phyloP scores from a whole-genome alignment of 2,329 filamentous ascomycete species.

The Sporothrix inflata region DNA sequence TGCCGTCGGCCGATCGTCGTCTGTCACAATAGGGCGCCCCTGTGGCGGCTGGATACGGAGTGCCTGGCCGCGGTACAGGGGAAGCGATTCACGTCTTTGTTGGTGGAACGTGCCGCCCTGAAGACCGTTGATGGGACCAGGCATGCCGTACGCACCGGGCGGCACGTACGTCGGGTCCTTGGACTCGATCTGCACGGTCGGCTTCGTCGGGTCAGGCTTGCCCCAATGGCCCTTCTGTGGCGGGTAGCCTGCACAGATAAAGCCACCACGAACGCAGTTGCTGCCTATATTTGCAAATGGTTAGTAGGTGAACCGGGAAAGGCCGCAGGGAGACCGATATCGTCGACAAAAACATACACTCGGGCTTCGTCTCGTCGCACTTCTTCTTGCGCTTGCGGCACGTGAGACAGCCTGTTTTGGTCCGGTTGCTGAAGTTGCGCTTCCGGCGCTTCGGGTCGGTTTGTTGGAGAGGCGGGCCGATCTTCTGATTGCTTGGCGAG shows the following conservation, averaged over 20 bases:
- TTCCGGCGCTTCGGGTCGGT: conserved; percentile 71
- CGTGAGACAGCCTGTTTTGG: conserved; percentile 93
- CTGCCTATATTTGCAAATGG: conserved; percentile 59
- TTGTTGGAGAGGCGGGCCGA: conserved; percentile 51
- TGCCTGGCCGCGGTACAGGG: conserved; percentile 63
- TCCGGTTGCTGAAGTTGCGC: conserved; percentile 88
- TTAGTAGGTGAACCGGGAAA: background rate
- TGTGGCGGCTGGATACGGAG: conserved; percentile 67
- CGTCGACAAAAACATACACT: conserved; percentile 65
- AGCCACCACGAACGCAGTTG: conserved; percentile 89
- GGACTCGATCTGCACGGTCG: conserved; percentile 76
- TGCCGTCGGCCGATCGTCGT: conserved; percentile 63
- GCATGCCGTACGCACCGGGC: conserved; percentile 64
- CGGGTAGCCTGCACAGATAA: conserved; percentile 89
- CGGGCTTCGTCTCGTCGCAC: conserved; percentile 90
- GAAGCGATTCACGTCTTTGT: conserved; percentile 59
- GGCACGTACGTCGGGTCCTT: conserved; percentile 72
- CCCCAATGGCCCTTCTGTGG: conserved; percentile 77
- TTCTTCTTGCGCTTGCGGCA: conserved; percentile 95
- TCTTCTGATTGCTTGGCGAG: conserved; percentile 51
- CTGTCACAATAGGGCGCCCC: conserved; percentile 57
- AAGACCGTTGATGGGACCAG: conserved; percentile 38
- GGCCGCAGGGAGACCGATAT: conserved; percentile 9
- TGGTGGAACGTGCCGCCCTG: conserved; percentile 30
- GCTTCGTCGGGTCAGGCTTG: conserved; percentile 72